phyloP scores from a whole-genome alignment of 1,139 yeast species.

The Hyphopichia wangnamkhiaoensis region DNA sequence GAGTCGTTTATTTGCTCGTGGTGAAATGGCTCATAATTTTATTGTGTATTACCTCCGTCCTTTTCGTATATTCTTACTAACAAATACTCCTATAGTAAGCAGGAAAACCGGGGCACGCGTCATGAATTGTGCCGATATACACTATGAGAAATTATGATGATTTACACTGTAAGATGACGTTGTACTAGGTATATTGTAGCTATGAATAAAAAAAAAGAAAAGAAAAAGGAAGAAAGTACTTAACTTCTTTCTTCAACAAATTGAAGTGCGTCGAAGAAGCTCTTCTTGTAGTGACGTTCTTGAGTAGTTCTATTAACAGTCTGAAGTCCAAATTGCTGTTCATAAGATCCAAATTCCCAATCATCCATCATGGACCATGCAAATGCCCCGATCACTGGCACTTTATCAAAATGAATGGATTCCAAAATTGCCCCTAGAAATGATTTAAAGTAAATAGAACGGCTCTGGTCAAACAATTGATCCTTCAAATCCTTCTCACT shows the following conservation, averaged over 20 bases:
- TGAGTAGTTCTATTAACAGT: conserved; percentile 33
- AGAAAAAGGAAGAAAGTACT: background rate
- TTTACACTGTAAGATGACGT: too few species aligned
- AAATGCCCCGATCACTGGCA: conserved; percentile 30
- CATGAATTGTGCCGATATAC: too few species aligned
- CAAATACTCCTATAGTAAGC: too few species aligned
- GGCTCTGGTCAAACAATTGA: conserved; percentile 26
- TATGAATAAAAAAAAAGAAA: background rate
- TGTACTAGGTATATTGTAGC: too few species aligned
- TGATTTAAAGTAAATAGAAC: conserved; percentile 30
- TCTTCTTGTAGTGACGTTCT: conserved; percentile 31
- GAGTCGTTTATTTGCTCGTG: too few species aligned
- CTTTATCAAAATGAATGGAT: conserved; percentile 24
- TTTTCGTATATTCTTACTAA: too few species aligned
- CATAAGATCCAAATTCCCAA: conserved; percentile 35
- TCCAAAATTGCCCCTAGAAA: conserved; percentile 28
- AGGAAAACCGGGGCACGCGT: too few species aligned
- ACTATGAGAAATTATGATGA: too few species aligned
- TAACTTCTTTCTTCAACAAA: conserved; percentile 16
- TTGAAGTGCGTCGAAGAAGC: conserved; percentile 25
- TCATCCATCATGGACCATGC: conserved; percentile 39
- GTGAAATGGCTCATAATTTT: too few species aligned
- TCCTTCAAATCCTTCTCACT: conserved; percentile 23
- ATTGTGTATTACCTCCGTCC: too few species aligned
- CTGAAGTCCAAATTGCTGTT: conserved; percentile 33